phyloP scores from a whole-genome alignment of 495 filamentous ascomycete genomes.

The Hypoxylon rickii region DNA sequence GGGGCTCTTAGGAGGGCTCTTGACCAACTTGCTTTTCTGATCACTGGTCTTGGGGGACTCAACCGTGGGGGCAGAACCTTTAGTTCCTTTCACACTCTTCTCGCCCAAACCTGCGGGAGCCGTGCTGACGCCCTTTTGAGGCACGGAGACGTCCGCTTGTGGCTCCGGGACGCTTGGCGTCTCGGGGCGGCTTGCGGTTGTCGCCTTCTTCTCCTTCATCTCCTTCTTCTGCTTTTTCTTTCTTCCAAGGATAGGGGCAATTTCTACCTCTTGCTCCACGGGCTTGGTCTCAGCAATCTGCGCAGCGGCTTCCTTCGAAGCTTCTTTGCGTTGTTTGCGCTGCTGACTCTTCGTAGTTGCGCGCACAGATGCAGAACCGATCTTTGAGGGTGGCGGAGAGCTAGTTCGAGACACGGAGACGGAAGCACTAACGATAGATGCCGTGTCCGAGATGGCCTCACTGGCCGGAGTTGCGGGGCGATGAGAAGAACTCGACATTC shows the following conservation, averaged over 20 bases:
- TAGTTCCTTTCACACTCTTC: slow-evolving; percentile 14
- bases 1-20: slow-evolving; percentile 28
- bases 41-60: slow-evolving; percentile 24
- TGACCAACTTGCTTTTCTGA: slow-evolving; percentile 25
- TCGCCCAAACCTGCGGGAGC: slow-evolving; percentile 8
- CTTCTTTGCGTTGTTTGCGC: slow-evolving; percentile 84
- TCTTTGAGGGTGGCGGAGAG: slow-evolving; percentile 74
- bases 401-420: slow-evolving; percentile 74
- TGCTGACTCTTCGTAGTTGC: slow-evolving; percentile 87
- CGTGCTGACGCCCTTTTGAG: slow-evolving; percentile 18
- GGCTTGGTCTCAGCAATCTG: slow-evolving; percentile 60
- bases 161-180: slow-evolving; percentile 28
- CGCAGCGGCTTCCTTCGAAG: slow-evolving; percentile 61
- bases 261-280: slow-evolving; percentile 62
- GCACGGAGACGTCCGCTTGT: slow-evolving; percentile 13
- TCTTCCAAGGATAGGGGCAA: slow-evolving; percentile 78
- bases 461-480: slow-evolving; percentile 78
- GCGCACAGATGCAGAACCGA: slow-evolving; percentile 77
- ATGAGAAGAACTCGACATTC: slow-evolving; percentile 53
- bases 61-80: slow-evolving; percentile 13
- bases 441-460: slow-evolving; percentile 77
- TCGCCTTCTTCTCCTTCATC: slow-evolving; percentile 50
- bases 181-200: slow-evolving; percentile 37
- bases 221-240: slow-evolving; percentile 93
- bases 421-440: slow-evolving; percentile 75